Evolutionary conservation across 2,329 filamentous ascomycete species (phyloP).

Genomic region (Akanthomyces lecanii): DNA sequence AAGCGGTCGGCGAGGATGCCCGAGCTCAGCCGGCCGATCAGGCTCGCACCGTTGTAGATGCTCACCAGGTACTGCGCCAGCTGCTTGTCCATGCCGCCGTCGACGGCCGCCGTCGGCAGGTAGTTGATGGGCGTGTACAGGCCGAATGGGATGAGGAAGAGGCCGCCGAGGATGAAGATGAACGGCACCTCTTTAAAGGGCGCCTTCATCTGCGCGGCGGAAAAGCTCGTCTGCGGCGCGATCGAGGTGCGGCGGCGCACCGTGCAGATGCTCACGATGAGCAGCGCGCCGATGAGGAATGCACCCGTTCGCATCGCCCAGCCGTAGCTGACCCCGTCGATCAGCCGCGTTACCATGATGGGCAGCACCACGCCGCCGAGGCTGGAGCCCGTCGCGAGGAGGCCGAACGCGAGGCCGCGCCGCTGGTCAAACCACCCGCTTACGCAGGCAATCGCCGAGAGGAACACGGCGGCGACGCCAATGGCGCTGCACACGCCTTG

Average conservation of each 20-base stretch:
- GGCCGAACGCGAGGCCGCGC: constrained; percentile 26
- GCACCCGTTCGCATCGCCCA: constrained; percentile 31
- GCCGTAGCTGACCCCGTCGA: constrained; percentile 26
- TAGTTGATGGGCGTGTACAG: constrained; percentile 30
- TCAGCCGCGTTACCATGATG: constrained; percentile 30
- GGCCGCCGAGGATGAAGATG: constrained; percentile 24
- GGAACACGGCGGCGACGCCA: constrained; percentile 27
- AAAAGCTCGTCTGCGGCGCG: constrained; percentile 20
- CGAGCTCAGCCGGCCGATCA: constrained; percentile 24
- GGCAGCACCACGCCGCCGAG: constrained; percentile 34
- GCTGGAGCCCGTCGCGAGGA: constrained; percentile 25
- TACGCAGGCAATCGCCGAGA: constrained; percentile 22
- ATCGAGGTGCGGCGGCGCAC: constrained; percentile 12
- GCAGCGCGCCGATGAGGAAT: constrained; percentile 29
- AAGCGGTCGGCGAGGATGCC: constrained; percentile 24
- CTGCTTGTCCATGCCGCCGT: constrained; percentile 19
- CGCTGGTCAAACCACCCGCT: constrained; percentile 26
- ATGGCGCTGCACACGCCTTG: constrained; percentile 31
- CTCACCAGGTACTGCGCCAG: constrained; percentile 23
- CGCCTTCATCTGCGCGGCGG: constrained; percentile 27
- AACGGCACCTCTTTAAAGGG: constrained; percentile 27
- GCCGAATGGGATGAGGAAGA: constrained; percentile 28
- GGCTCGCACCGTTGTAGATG: constrained; percentile 24
- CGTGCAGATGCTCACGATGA: constrained; percentile 16
- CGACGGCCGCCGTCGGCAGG: constrained; percentile 21